A percentile compares a stretch with the other conserved stretches of the same genome.
Evolutionary conservation across 2,329 filamentous ascomycete species (phyloP).

Genomic region (Ascochyta koolunga): DNA sequence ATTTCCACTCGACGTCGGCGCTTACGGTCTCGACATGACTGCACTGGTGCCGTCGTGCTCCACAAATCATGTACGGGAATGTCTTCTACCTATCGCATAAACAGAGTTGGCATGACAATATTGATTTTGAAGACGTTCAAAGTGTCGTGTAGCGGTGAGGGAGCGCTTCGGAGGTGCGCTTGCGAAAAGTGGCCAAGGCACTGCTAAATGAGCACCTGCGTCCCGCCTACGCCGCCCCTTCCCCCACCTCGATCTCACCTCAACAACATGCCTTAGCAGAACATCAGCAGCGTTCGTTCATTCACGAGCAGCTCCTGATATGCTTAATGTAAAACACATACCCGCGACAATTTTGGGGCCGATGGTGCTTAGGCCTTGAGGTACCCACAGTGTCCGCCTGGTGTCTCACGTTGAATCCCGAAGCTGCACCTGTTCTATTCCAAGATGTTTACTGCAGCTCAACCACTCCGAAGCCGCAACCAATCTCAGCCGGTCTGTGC

Average conservation of each 20-base stretch:
- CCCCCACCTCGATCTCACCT: neutral
- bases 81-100: neutral
- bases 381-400: slow-evolving; percentile 4
- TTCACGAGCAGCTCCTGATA: neutral
- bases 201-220: neutral
- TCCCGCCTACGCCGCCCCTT: neutral
- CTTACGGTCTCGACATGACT: neutral
- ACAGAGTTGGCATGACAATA: neutral
- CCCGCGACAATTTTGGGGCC: neutral
- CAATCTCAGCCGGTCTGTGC: neutral
- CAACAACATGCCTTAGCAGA: neutral
- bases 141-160: slow-evolving; percentile 3
- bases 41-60: neutral
- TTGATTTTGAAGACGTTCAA: neutral
- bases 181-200: neutral
- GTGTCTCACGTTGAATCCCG: slow-evolving; percentile 10
- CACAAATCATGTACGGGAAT: neutral
- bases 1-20: slow-evolving; percentile 4
- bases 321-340: neutral
- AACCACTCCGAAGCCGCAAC: neutral
- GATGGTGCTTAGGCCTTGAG: neutral
- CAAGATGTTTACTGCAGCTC: slow-evolving; percentile 1
- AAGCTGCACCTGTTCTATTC: slow-evolving; percentile 5
- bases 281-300: too few relatives aligned
- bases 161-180: neutral